phyloP scores from a whole-genome alignment of 345 rosid genomes.

The Gynandropsis gynandra region DNA sequence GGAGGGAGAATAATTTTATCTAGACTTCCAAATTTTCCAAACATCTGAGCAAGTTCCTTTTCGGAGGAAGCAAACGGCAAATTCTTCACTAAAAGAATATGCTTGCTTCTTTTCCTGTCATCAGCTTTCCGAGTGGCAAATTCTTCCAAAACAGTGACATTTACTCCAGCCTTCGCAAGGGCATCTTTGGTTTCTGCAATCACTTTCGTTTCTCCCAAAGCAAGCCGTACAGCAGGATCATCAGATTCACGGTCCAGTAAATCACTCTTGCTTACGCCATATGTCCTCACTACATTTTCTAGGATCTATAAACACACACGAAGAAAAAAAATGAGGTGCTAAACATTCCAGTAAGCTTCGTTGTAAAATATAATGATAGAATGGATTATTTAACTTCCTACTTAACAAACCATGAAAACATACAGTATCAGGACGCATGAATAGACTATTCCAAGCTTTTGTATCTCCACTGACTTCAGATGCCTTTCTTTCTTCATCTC shows the following conservation, averaged over 20 bases:
- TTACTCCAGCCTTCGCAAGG: constrained; percentile 72
- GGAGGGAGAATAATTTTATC: constrained; percentile 83
- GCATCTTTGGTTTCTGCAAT: constrained; percentile 85
- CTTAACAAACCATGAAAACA: constrained; percentile 13
- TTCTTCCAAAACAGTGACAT: constrained; percentile 61
- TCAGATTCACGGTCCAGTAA: constrained; percentile 80
- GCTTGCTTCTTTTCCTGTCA: constrained; percentile 69
- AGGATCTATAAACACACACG: constrained; percentile 44
- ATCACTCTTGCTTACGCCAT: constrained; percentile 85
- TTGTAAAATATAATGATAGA: neutral
- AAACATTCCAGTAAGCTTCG: neutral
- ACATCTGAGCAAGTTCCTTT: constrained; percentile 69
- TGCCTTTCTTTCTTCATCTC: constrained; percentile 78
- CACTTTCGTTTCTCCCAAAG: constrained; percentile 95
- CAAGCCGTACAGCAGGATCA: constrained; percentile 94
- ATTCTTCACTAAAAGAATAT: constrained; percentile 78
- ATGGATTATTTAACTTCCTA: constrained; percentile 10
- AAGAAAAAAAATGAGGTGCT: constrained; percentile 6
- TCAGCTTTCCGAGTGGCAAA: constrained; percentile 51
- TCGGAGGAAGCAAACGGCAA: constrained; percentile 88
- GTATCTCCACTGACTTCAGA: constrained; percentile 86
- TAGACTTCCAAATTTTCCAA: constrained; percentile 75
- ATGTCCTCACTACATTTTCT: constrained; percentile 76
- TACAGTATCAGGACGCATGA: constrained; percentile 90
- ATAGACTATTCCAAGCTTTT: constrained; percentile 90